Evolutionary conservation across 129 eudicot species (phyloP).

Genomic region (Helichrysum umbraculigerum): DNA sequence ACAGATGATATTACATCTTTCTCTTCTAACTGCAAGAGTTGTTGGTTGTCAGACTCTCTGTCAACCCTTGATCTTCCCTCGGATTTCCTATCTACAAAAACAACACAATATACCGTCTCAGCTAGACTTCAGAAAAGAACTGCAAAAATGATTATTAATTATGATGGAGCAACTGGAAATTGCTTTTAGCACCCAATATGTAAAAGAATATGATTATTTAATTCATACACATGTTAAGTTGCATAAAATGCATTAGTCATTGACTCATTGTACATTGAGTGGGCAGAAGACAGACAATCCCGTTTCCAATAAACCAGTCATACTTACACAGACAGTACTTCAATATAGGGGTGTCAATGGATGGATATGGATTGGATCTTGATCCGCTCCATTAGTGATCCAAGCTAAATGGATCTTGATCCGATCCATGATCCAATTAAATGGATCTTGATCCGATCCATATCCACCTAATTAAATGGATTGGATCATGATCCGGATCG

Average conservation of each 20-base stretch:
- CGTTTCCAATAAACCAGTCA: background rate
- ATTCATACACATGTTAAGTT: background rate
- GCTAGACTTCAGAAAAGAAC: background rate
- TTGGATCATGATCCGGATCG: too few relatives aligned
- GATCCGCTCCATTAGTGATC: too few relatives aligned
- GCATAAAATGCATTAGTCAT: background rate
- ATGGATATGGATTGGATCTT: too few relatives aligned
- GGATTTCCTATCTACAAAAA: conserved; percentile 63
- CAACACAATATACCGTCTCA: conserved; percentile 11
- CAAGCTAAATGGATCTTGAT: too few relatives aligned
- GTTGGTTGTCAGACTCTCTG: conserved; percentile 80
- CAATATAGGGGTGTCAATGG: too few relatives aligned
- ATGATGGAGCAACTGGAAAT: background rate
- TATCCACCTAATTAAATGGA: too few relatives aligned
- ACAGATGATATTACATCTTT: conserved; percentile 92
- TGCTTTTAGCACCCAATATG: background rate
- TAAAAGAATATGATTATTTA: background rate
- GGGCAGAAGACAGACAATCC: background rate
- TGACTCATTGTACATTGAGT: background rate
- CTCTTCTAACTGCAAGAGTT: conserved; percentile 87
- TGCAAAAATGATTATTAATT: background rate
- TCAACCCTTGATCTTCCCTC: conserved; percentile 78
- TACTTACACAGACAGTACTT: background rate
- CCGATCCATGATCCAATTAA: too few relatives aligned
- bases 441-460: too few relatives aligned